Evolutionary conservation across 768 basidiomycete genomes (phyloP), one percentile per base, ranked within the genome.

Genomic region (Paxillus involutus): DNA sequence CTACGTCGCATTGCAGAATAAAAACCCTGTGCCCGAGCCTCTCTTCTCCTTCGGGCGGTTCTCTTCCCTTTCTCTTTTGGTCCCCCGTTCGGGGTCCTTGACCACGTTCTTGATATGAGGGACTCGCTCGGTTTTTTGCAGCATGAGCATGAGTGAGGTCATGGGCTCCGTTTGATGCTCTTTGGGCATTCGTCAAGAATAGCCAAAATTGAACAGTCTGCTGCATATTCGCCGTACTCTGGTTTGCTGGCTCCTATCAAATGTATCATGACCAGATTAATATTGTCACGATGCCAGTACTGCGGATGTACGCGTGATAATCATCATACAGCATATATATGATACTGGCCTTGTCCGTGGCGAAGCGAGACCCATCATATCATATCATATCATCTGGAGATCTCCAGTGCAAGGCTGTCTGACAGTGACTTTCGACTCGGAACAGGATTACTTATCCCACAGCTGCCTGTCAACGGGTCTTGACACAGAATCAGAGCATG

Each of bases 1-100:
- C 32, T 32, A 11, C 32, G 32, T 2, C 2, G 2, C 32, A 32
- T 11, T 2, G 9, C 9, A 32, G 40, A 46, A 26, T 26, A 26
- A 26, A 47, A 13, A 6, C 60, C 53, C 44, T 55, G 13, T 55
- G 24, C 60, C 52, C 37, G 43, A 32, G 44, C 12, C n/a, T 29
- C 26, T 26, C 26, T 26, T 21, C 11, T 19, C 30, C 19, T 16
- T 16, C 9, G 16, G n/a, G 39, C 4, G 11, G n/a, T 40, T 40
- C n/a, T 4, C 16, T 9, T 40, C n/a, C 39, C 8, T 4, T 40
- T 40, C 16, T 40, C 21, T 21, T 21, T 21, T 21, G 3, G 21
- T 21, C 21, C 21, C 21, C 3, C 21, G 21, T 21, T 21, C 21
- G 21, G 21, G 21, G 21, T 21, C 3, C 21, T 21, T 21, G 21